phyloP scores from a whole-genome alignment of 345 rosid species.

The Hevea brasiliensis region DNA sequence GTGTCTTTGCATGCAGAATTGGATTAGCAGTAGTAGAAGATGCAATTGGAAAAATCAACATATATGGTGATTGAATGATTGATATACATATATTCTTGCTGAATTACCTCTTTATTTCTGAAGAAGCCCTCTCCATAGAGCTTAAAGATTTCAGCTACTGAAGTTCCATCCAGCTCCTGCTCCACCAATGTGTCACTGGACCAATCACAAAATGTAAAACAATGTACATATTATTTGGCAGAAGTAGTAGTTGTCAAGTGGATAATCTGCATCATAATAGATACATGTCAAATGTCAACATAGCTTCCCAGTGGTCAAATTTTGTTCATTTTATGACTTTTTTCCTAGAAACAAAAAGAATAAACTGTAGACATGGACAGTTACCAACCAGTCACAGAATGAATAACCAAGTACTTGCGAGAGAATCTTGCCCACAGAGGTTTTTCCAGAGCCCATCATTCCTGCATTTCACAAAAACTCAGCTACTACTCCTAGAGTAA shows the following conservation, averaged over 20 bases:
- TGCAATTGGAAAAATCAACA: neutral
- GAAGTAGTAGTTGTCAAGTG: neutral
- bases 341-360: slow-evolving; percentile 6
- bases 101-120: slow-evolving; percentile 83
- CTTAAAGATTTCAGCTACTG: slow-evolving; percentile 81
- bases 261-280: slow-evolving; percentile 5
- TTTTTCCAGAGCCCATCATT: slow-evolving; percentile 98
- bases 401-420: slow-evolving; percentile 68
- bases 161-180: slow-evolving; percentile 53
- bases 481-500: slow-evolving; percentile 13
- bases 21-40: neutral
- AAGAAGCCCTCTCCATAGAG: slow-evolving; percentile 78
- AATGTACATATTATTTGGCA: slow-evolving; percentile 9
- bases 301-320: slow-evolving; percentile 12
- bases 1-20: neutral
- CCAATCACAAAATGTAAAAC: slow-evolving; percentile 18
- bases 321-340: neutral
- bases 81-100: neutral
- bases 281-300: neutral
- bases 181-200: slow-evolving; percentile 75
- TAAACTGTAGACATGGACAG: neutral
- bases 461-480: slow-evolving; percentile 46
- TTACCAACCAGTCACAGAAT: slow-evolving; percentile 77
- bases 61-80: neutral
- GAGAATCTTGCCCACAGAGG: slow-evolving; percentile 83